A percentile compares a stretch with the other conserved stretches of the same genome.
Conservation (phyloP, 1,284 basidiomycete genomes). For the Thelephora terrestris region DNA sequence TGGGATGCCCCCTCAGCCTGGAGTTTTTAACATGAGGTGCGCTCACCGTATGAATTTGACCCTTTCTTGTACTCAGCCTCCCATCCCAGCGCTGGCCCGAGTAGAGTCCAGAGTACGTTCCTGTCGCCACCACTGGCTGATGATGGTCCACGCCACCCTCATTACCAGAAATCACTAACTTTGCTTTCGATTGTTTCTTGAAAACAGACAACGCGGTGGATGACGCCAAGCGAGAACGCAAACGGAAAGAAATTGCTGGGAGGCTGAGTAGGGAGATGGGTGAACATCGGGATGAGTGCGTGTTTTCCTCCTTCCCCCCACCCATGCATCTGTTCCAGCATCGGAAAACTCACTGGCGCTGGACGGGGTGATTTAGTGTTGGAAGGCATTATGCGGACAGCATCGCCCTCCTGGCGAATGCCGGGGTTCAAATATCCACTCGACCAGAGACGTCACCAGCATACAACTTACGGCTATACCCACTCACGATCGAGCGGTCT, state of each 20-base stretch:
- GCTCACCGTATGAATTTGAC: slow-evolving; percentile 31
- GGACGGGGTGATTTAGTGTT: slow-evolving; percentile 24
- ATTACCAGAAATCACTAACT: background rate
- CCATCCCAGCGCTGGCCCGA: slow-evolving; percentile 15
- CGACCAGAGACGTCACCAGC: slow-evolving; percentile 52
- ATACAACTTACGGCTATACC: slow-evolving; percentile 61
- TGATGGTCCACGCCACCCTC: slow-evolving; percentile 23
- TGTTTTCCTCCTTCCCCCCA: slow-evolving; percentile 14
- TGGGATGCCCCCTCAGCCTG: slow-evolving; percentile 41
- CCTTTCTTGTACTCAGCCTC: slow-evolving; percentile 14
- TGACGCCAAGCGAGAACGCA: slow-evolving; percentile 46
- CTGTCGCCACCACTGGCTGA: slow-evolving; percentile 14
- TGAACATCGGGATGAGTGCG: slow-evolving; percentile 66
- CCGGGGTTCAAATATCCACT: slow-evolving; percentile 49
- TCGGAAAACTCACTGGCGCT: too few relatives aligned
- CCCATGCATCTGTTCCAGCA: slow-evolving; percentile 4
- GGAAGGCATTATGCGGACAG: slow-evolving; percentile 42
- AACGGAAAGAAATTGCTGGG: slow-evolving; percentile 54
- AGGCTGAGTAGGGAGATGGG: slow-evolving; percentile 59
- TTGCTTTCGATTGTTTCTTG: slow-evolving; percentile 3
- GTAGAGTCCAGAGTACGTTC: slow-evolving; percentile 30
- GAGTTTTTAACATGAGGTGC: slow-evolving; percentile 40
- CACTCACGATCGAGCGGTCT: slow-evolving; percentile 62
- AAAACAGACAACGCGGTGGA: slow-evolving; percentile 18
- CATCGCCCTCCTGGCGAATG: slow-evolving; percentile 42